These are phyloP conservation scores for Pseudomicrostroma phylloplanum DNA, from an alignment of 1,284 basidiomycete species.

Conservation along the genomic window DNA sequence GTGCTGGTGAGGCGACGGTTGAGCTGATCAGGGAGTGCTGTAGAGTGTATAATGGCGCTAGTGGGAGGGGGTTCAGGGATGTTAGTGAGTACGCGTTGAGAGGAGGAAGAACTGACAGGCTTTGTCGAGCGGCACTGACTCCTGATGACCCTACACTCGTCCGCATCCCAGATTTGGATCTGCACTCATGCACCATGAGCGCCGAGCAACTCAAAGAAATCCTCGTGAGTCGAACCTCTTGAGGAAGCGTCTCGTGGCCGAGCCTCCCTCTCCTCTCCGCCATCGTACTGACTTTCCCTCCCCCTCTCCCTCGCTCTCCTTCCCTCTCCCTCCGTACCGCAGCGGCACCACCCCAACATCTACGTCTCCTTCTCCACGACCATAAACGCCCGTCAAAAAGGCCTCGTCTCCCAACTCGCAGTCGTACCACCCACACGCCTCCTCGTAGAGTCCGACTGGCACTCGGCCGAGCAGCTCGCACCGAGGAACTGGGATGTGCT, in stretches of 20 bases:
- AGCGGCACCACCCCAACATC: conserved; percentile 32
- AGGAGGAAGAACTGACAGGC: neutral
- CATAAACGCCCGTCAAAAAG: conserved; percentile 38
- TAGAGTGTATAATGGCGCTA: conserved; percentile 4
- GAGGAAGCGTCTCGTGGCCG: neutral
- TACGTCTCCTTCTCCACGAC: conserved; percentile 40
- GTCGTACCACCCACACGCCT: conserved; percentile 23
- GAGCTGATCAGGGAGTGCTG: conserved; percentile 23
- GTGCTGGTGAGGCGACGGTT: conserved; percentile 32
- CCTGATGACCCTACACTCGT: neutral
- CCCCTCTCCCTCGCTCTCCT: neutral
- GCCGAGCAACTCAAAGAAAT: conserved; percentile 29
- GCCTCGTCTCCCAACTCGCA: conserved; percentile 21
- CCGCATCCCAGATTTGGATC: conserved; percentile 16
- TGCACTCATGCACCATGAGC: conserved; percentile 46
- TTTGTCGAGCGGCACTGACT: neutral
- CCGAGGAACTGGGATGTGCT: conserved; percentile 8
- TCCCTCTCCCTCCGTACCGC: neutral
- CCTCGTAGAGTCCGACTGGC: conserved; percentile 39
- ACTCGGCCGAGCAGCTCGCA: conserved; percentile 28
- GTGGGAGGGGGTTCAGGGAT: neutral
- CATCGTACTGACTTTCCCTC: neutral
- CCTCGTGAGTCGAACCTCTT: neutral
- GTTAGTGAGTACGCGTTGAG: neutral
- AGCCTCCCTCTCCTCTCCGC: neutral